These are phyloP conservation scores for Backusella tuberculispora DNA, from an alignment of 192 early-diverging fungal species.

Conservation along the genomic window DNA sequence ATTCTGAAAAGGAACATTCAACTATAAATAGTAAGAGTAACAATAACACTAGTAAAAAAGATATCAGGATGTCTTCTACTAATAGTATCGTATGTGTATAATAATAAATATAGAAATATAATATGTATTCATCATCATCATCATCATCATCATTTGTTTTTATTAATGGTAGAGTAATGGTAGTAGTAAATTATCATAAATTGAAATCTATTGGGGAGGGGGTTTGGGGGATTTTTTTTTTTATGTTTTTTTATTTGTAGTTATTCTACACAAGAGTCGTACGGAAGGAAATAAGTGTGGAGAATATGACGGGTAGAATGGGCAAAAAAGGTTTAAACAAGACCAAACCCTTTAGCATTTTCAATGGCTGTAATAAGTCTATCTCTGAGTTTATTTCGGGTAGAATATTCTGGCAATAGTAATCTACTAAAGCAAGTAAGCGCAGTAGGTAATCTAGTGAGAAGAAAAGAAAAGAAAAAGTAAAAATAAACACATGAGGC, in stretches of 20 bases:
- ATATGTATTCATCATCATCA: neutral
- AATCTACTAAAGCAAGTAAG: constrained; percentile 93
- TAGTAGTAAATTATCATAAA: neutral
- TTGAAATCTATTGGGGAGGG: neutral
- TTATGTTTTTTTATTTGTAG: neutral
- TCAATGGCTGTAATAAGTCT: constrained; percentile 84
- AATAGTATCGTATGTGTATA: neutral
- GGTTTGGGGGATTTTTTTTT: too few relatives aligned
- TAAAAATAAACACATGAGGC: neutral
- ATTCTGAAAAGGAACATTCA: neutral
- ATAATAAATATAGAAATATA: constrained; percentile 2
- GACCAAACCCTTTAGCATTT: constrained; percentile 91
- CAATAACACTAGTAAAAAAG: neutral
- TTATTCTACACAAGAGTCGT: neutral
- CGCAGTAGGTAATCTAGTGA: constrained; percentile 72
- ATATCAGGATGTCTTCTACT: neutral
- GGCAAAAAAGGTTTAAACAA: constrained; percentile 59
- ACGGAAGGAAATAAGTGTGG: neutral
- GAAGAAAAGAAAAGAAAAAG: too few relatives aligned
- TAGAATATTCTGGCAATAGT: constrained; percentile 82
- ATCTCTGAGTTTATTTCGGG: constrained; percentile 71
- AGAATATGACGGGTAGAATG: too few relatives aligned
- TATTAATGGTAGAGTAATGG: neutral
- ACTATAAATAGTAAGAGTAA: constrained; percentile 1
- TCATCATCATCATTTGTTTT: neutral